Evolutionary conservation across 2,329 filamentous ascomycete species (phyloP).

Genomic region (Tolypocladium tropicale): DNA sequence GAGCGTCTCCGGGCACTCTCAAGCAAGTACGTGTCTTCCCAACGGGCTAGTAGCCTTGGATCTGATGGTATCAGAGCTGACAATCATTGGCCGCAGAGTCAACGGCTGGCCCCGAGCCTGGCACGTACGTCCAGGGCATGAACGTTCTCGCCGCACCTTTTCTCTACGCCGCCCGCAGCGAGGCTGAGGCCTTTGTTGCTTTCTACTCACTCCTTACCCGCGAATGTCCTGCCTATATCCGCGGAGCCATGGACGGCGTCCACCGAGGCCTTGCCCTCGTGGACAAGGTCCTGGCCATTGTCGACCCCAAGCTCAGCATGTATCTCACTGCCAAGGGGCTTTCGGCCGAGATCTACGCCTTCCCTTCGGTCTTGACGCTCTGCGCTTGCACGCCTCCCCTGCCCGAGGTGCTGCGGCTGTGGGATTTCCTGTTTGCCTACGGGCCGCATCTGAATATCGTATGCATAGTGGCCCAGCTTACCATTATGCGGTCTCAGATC

Average conservation of each 20-base stretch:
- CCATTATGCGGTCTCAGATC: conserved; percentile 77
- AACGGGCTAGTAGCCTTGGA: too few species aligned
- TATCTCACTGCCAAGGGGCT: conserved; percentile 81
- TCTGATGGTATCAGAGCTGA: too few species aligned
- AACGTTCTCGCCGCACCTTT: conserved; percentile 96
- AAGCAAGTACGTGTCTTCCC: conserved; percentile 28
- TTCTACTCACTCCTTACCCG: conserved; percentile 80
- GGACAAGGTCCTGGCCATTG: conserved; percentile 82
- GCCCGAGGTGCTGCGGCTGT: conserved; percentile 83
- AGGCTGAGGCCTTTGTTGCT: conserved; percentile 86
- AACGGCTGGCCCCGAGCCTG: conserved; percentile 50
- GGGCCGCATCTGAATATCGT: conserved; percentile 90
- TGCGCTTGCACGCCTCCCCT: conserved; percentile 93
- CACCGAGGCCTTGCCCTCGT: conserved; percentile 86
- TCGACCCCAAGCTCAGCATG: conserved; percentile 76
- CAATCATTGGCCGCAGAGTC: conserved; percentile 55
- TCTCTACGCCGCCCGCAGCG: conserved; percentile 85
- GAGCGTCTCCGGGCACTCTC: conserved; percentile 25
- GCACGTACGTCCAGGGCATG: conserved; percentile 97
- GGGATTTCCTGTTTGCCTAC: conserved; percentile 97
- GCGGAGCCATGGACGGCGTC: conserved; percentile 94
- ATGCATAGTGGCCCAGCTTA: conserved; percentile 90
- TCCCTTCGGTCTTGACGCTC: conserved; percentile 86
- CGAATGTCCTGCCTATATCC: conserved; percentile 88
- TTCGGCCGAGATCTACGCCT: conserved; percentile 90